Evolutionary conservation across 768 basidiomycete species (phyloP).

Genomic region (Artomyces pyxidatus): DNA sequence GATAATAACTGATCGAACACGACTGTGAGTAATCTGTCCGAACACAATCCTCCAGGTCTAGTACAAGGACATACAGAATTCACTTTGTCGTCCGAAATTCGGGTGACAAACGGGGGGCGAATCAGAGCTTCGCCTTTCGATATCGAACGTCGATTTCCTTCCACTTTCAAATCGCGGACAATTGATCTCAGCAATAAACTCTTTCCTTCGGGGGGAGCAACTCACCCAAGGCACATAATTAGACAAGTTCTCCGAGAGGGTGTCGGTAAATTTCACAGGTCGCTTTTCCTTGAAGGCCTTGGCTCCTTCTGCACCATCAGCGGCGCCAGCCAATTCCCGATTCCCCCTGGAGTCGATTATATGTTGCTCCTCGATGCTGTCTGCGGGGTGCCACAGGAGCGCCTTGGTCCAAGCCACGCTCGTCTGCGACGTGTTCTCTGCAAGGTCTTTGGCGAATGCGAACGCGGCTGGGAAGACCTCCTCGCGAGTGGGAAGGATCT

Average conservation of each 20-base stretch:
- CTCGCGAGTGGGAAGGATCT: constrained; percentile 39
- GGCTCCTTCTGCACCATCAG: constrained; percentile 41
- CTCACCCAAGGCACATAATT: constrained; percentile 49
- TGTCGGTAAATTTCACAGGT: constrained; percentile 36
- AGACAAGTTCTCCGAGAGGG: constrained; percentile 30
- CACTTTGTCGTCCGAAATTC: too few species aligned
- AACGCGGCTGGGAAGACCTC: constrained; percentile 46
- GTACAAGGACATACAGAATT: too few species aligned
- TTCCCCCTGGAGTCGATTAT: constrained; percentile 44
- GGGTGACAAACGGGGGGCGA: too few species aligned
- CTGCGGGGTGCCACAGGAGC: constrained; percentile 41
- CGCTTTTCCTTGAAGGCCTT: constrained; percentile 42
- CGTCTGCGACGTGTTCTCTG: constrained; percentile 41
- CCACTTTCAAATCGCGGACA: background rate
- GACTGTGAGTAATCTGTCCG: too few species aligned
- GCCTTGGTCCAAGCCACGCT: constrained; percentile 44
- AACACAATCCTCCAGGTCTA: too few species aligned
- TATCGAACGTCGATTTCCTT: background rate
- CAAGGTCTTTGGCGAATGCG: constrained; percentile 43
- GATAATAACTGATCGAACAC: too few species aligned
- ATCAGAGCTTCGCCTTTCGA: background rate
- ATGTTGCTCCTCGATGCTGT: constrained; percentile 46
- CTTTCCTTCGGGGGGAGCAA: background rate
- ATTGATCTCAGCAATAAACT: too few species aligned
- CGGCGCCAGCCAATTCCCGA: constrained; percentile 27